A percentile compares a stretch with the other conserved stretches of the same genome.
Conservation (phyloP, 1,139 yeast species). For the Wickerhamiella infanticola region DNA sequence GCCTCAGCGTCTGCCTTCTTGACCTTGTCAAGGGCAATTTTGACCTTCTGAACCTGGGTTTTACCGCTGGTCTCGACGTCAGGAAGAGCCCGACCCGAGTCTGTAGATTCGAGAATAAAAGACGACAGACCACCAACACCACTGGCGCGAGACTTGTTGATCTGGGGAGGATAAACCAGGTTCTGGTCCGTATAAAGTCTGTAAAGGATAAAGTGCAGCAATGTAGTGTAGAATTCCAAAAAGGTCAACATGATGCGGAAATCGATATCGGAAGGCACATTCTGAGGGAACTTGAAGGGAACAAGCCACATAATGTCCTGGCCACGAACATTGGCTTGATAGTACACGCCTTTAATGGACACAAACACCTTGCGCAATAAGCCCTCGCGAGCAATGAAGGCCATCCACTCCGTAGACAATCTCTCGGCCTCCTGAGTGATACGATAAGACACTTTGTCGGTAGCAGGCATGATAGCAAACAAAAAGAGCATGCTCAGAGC, state of each 20-base stretch:
- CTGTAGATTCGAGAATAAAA: conserved; percentile 47
- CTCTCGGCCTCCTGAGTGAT: conserved; percentile 77
- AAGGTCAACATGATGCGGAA: conserved; percentile 95
- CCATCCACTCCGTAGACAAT: conserved; percentile 89
- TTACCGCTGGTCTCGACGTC: conserved; percentile 22
- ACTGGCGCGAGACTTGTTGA: conserved; percentile 55
- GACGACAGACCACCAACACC: conserved; percentile 85
- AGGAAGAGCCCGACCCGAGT: conserved; percentile 12
- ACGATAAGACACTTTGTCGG: conserved; percentile 62
- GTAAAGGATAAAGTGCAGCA: conserved; percentile 73
- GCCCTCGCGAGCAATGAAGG: conserved; percentile 76
- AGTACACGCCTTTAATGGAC: conserved; percentile 92
- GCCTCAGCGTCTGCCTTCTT: conserved; percentile 34
- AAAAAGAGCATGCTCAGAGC: conserved; percentile 89
- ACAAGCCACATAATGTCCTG: conserved; percentile 93
- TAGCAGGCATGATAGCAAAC: conserved; percentile 90
- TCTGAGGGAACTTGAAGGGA: conserved; percentile 93
- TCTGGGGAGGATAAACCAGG: conserved; percentile 80
- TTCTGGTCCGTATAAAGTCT: conserved; percentile 75
- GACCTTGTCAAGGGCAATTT: conserved; percentile 35
- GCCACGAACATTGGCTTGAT: conserved; percentile 79
- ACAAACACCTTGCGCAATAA: conserved; percentile 80
- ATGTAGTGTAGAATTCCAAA: conserved; percentile 85
- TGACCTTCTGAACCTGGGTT: conserved; percentile 20
- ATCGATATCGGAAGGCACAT: conserved; percentile 86